phyloP scores from a whole-genome alignment of 176 grass and related monocot species.

The Musa troglodytarum region DNA sequence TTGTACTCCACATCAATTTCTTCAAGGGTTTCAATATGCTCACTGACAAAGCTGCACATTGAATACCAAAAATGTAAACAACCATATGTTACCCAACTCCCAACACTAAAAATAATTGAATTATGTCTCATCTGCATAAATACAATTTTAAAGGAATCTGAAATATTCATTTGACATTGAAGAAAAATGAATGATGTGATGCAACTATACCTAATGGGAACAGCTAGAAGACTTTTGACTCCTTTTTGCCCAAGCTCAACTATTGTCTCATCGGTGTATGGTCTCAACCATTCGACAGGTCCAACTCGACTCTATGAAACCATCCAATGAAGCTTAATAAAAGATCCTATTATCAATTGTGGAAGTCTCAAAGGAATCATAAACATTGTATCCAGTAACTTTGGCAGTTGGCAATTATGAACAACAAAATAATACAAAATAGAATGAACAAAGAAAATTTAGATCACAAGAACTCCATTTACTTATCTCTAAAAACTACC shows the following conservation, averaged over 20 bases:
- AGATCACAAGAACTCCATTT: not conserved
- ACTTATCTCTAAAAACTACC: not conserved
- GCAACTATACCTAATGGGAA: conserved; percentile 73
- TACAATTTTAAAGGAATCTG: not conserved
- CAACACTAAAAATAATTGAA: conserved; percentile 1
- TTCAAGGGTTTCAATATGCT: conserved; percentile 99
- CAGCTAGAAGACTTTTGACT: conserved; percentile 79
- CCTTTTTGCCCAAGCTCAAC: conserved; percentile 80
- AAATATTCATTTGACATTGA: conserved; percentile 3
- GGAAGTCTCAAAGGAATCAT: not conserved
- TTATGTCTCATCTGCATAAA: not conserved
- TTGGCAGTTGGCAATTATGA: not conserved
- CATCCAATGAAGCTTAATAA: conserved; percentile 15
- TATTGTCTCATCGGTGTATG: conserved; percentile 98
- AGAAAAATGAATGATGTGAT: conserved; percentile 5
- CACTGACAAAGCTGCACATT: conserved; percentile 86
- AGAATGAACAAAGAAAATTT: not conserved
- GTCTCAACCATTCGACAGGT: conserved; percentile 94
- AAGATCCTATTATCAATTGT: not conserved
- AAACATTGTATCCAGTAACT: not conserved
- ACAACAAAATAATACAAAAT: not conserved
- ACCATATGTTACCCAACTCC: conserved; percentile 15
- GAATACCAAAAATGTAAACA: conserved; percentile 6
- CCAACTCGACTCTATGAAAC: conserved; percentile 84
- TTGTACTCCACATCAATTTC: conserved; percentile 99